Evolutionary conservation across 495 filamentous ascomycete genomes (phyloP), one percentile per base, ranked within the genome.

Genomic region (Aspergillus ostianus): DNA sequence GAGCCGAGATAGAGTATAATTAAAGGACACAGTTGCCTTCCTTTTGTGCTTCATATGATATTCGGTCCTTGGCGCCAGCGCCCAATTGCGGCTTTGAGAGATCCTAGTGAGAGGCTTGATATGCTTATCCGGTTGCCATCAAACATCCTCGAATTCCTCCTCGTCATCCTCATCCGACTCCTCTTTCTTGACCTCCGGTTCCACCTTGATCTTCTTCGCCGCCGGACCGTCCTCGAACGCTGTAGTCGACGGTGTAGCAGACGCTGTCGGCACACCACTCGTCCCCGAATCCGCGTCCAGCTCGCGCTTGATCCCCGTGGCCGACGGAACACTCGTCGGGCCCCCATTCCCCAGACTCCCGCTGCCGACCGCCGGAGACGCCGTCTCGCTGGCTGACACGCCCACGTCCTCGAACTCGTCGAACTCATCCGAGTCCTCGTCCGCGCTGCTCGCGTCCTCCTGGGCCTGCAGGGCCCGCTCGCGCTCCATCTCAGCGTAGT

Each of bases 121-220:
- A 0, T 36, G 4, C 27, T 19, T 7, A 7, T 13, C 5, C 5
- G 41, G 19, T 12, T 23, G 18, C 18, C 20, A 36, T 57, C 53
- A 77, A 9, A 78, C 81, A 59, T 84, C 79, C 52, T 82, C 80
- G 52, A 84, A 84, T 45, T 82, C 77, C 47, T 81, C 80, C 0
- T 83, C 81, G 2, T 82, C 80, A 44, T 82, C 80, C 47, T 84
- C 81, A 55, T 82, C 80, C 3, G 80, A 82, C 45, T 78, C 76
- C 19, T 73, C 74, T 56, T 72, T 69, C 59, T 74, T 75, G 7
- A 65, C 52, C 2, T 67, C 69, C 2, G 70, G 64, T 51, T 73
- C 68, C 6, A 53, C 56, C 60, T 82, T 82, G 50, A 81, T 60
- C 59, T 67, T 78, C 67, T 84, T 84, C 26, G 66, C 60, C 0